Base-by-base conservation (phyloP, 345 rosid genomes). In the Luvunga scandens region DNA sequence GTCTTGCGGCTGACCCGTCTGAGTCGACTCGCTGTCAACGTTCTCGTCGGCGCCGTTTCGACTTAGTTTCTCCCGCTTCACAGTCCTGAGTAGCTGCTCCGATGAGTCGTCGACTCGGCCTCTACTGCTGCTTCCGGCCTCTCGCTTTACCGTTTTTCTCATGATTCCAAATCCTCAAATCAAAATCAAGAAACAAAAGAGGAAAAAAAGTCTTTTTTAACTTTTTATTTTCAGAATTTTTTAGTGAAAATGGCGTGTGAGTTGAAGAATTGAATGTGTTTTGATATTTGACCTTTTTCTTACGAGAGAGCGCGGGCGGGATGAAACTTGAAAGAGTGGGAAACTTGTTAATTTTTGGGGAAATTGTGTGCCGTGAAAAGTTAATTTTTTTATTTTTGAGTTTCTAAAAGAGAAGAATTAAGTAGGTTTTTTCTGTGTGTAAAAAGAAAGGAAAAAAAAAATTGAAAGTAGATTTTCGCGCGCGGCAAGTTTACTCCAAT, bases 41-140 rank as follows among this genome's bases (percentile, higher is more conserved):
- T 39, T 74, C 21, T 75, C 48, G 13, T 63, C 66, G 50, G 9
- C 70, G 34, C 71, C 66, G 12, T 60, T 66, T 34, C 60, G 75
- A 48, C 34, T 69, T 73, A 72, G 38, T 31, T 78, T 60, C 60
- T 63, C 84, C 2, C 80, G 77, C 80, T 77, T 82, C 60, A 53
- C 81, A 9, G 74, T 72, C 74, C 80, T 50, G 71, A 66, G 21
- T 1, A 18, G 74, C 25, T 53, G 69, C 72, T 77, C 78, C 65
- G 45, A 50, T 27, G 4, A 64, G 38, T 72, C 36, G 68, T 19
- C 66, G 14, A 10, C 78, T 16, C 39, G 42, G 9, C 14, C 70
- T 27, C 74, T 39, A 16, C 53, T 39, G 21, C 53, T 36, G 69
- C 42, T 66, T 18, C n/a, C 48, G 10, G 69, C 48, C 19, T 76